Conservation (phyloP, 2,329 filamentous ascomycete genomes). For the Paradendryphiella salina region DNA sequence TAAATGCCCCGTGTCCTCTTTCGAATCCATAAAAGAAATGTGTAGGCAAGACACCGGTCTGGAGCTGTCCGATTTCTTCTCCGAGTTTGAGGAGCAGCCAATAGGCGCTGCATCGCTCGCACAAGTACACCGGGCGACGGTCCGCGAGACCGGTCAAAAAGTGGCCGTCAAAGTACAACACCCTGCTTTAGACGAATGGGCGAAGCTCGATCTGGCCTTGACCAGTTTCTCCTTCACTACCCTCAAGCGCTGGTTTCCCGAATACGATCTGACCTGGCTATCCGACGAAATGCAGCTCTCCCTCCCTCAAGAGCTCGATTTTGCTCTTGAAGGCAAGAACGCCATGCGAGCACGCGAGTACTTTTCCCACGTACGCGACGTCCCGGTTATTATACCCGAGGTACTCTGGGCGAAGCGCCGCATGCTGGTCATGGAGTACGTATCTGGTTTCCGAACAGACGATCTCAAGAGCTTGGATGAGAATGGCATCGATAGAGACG, state of each 20-base stretch:
- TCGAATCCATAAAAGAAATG: slow-evolving; percentile 84
- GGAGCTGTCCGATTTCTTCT: slow-evolving; percentile 80
- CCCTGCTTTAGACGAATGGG: slow-evolving; percentile 85
- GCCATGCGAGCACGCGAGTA: slow-evolving; percentile 77
- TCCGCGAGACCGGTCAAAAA: slow-evolving; percentile 78
- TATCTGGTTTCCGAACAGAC: slow-evolving; percentile 83
- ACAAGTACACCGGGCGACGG: slow-evolving; percentile 85
- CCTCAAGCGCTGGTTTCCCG: slow-evolving; percentile 90
- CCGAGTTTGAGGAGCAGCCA: slow-evolving; percentile 75
- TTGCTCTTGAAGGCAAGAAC: slow-evolving; percentile 81
- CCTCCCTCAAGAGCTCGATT: slow-evolving; percentile 88
- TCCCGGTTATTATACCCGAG: slow-evolving; percentile 85
- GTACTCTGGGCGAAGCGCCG: slow-evolving; percentile 88
- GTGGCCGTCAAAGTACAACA: slow-evolving; percentile 98
- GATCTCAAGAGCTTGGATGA: slow-evolving; percentile 84
- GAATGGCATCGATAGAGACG: slow-evolving; percentile 88
- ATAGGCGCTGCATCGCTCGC: slow-evolving; percentile 93
- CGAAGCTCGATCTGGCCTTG: slow-evolving; percentile 80
- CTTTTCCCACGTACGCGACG: slow-evolving; percentile 71
- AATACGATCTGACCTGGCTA: slow-evolving; percentile 96
- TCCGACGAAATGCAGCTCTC: slow-evolving; percentile 91
- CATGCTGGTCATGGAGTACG: slow-evolving; percentile 93
- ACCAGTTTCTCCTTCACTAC: slow-evolving; percentile 89
- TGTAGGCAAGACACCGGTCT: slow-evolving; percentile 80
- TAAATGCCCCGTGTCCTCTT: slow-evolving; percentile 88